Base-by-base conservation (phyloP, 2,329 filamentous ascomycete species). In the Penicillium sp. region DNA sequence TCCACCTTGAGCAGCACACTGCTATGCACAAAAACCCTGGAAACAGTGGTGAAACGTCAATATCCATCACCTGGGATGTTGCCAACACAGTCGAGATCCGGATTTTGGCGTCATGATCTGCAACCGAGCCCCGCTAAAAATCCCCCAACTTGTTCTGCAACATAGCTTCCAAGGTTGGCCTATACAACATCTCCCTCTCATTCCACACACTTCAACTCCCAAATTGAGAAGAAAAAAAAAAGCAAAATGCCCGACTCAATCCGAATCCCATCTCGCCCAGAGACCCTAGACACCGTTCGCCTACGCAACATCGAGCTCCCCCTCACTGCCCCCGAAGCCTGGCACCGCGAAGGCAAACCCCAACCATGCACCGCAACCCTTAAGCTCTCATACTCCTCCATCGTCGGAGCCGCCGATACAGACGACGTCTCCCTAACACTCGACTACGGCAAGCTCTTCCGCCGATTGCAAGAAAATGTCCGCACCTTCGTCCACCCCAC, bases 361-460 rank as follows among this genome's bases (percentile, higher is more conserved):
- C 78, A 80, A 57, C 78, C 78, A 40, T 73, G 75, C 55, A 71
- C 69, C 10, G 69, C 75, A 49, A 76, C 72, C 16, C 61, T 79
- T 11, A 74, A 74, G 39, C 63, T 79, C 41, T 73, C 74, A 14
- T 75, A 77, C 54, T 73, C 73, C 5, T 73, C 69, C 18, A 70
- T 68, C 36, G 69, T 77, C 32, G 67, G 70, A 2, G 74, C 77
- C 7, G 75, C 75, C 2, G 66, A 68, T 27, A 67, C 70, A 31
- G 78, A 80, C 52, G 72, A 79, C 55, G 74, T 79, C 50, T 72
- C 70, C 11, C 64, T 75, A 11, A 77, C 77, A 1, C 65, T 80
- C 21, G 75, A 77, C 59, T 80, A 80, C 62, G 77, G 77, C 34
- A 77, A 76, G 55, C 67, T 79, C 16, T 79, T 75, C 61, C 74